A percentile compares a stretch with the other conserved stretches of the same genome.
Evolutionary conservation across 768 basidiomycete species (phyloP).

Genomic region (Lactifluus hygrophoroides): DNA sequence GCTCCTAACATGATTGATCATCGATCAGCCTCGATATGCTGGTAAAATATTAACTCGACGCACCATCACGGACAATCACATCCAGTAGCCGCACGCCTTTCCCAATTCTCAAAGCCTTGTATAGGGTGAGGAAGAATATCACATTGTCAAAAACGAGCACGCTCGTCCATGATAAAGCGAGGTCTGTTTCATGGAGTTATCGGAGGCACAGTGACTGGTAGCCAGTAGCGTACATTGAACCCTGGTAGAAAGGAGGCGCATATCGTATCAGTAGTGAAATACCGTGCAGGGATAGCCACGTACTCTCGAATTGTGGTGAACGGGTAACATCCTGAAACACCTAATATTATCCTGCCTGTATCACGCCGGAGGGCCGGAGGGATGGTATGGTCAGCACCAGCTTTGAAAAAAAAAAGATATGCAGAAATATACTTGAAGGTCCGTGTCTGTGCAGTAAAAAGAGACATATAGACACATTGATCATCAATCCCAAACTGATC

Average conservation of each 20-base stretch:
- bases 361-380: too few relatives aligned
- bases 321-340: too few relatives aligned
- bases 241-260: neutral
- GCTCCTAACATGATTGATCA: neutral
- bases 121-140: conserved; percentile 9
- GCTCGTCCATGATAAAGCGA: conserved; percentile 3
- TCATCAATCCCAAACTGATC: neutral
- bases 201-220: too few relatives aligned
- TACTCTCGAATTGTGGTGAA: too few relatives aligned
- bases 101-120: conserved; percentile 3
- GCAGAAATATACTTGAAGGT: too few relatives aligned
- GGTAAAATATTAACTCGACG: neutral
- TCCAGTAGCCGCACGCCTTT: neutral
- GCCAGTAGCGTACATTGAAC: neutral
- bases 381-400: too few relatives aligned
- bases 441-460: too few relatives aligned
- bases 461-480: neutral
- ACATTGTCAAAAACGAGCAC: neutral
- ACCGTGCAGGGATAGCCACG: too few relatives aligned
- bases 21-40: neutral
- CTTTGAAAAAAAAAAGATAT: too few relatives aligned
- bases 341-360: too few relatives aligned
- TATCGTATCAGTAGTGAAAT: too few relatives aligned
- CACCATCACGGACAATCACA: neutral
- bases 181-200: neutral